phyloP scores from a whole-genome alignment of 108 stramenopile genomes.

The Fragilaria crotonensis region DNA sequence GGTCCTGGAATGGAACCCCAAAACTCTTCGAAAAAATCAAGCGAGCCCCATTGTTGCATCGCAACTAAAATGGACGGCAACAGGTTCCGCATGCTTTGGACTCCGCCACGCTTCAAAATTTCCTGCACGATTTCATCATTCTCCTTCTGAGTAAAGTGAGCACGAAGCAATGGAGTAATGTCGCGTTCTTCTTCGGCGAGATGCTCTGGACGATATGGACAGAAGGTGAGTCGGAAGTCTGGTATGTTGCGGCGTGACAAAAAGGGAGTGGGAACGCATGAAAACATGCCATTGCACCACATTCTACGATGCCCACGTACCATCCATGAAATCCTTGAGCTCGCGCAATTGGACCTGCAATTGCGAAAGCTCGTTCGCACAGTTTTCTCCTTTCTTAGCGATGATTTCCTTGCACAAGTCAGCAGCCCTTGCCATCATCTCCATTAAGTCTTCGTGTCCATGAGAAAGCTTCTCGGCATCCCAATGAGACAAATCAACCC shows the following conservation, averaged over 20 bases:
- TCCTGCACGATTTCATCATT: slow-evolving; percentile 16
- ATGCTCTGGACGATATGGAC: no score
- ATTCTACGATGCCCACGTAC: no score
- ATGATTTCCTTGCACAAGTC: slow-evolving; percentile 16
- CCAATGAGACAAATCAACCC: slow-evolving; percentile 19
- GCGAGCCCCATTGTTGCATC: slow-evolving; percentile 18
- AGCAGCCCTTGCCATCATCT: slow-evolving; percentile 18
- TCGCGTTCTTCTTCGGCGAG: slow-evolving; percentile 32
- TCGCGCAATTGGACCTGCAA: slow-evolving; percentile 16
- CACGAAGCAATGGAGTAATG: slow-evolving; percentile 13
- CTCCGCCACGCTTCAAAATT: slow-evolving; percentile 11
- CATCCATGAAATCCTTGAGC: no score
- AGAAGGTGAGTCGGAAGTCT: no score
- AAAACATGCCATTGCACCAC: no score
- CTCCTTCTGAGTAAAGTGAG: slow-evolving; percentile 31
- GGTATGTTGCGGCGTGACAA: no score
- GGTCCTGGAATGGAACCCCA: slow-evolving; percentile 7
- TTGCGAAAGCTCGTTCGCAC: slow-evolving; percentile 10
- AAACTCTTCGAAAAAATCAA: slow-evolving; percentile 12
- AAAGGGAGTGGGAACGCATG: slow-evolving; percentile 6
- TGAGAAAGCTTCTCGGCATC: slow-evolving; percentile 11
- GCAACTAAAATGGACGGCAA: slow-evolving; percentile 22
- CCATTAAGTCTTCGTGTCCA: slow-evolving; percentile 21
- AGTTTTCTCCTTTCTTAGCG: slow-evolving; percentile 17
- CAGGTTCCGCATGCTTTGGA: slow-evolving; percentile 7